Conservation (phyloP, 495 filamentous ascomycete species). For the Melanomma pulvis-pyrius region DNA sequence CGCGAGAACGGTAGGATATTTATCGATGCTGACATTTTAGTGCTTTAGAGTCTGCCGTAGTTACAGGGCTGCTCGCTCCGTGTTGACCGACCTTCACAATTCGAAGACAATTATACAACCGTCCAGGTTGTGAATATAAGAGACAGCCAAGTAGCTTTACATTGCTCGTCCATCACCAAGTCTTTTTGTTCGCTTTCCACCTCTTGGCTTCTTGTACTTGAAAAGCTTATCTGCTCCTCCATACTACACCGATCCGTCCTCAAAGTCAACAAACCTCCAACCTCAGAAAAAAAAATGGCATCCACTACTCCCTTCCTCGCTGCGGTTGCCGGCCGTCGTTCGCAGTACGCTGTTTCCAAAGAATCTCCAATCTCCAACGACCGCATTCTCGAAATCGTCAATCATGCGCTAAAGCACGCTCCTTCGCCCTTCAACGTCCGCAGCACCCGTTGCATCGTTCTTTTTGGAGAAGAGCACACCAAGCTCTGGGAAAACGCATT, state of each 20-base stretch:
- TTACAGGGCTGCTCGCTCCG: not conserved
- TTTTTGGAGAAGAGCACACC: constrained; percentile 43
- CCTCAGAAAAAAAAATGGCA: constrained; percentile 18
- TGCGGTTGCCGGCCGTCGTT: constrained; percentile 41
- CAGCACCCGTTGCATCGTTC: constrained; percentile 41
- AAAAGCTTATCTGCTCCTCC: not conserved
- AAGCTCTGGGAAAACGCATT: constrained; percentile 43
- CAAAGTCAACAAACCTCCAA: not conserved
- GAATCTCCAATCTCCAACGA: constrained; percentile 42
- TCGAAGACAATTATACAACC: not conserved
- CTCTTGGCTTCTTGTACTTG: not conserved
- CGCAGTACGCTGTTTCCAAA: constrained; percentile 42
- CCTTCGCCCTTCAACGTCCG: constrained; percentile 46
- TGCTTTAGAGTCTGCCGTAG: not conserved
- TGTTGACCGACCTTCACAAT: not conserved
- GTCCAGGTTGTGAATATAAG: not conserved
- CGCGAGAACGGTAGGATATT: not conserved
- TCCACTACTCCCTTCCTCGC: constrained; percentile 37
- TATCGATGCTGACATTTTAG: not conserved
- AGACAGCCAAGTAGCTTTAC: constrained; percentile 1
- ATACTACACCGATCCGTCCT: not conserved
- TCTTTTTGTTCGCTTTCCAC: not conserved
- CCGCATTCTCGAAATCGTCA: constrained; percentile 42
- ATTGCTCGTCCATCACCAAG: not conserved
- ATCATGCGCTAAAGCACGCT: constrained; percentile 35